phyloP scores from a whole-genome alignment of 176 grass and related monocot species.

The Oryza coarctata region DNA sequence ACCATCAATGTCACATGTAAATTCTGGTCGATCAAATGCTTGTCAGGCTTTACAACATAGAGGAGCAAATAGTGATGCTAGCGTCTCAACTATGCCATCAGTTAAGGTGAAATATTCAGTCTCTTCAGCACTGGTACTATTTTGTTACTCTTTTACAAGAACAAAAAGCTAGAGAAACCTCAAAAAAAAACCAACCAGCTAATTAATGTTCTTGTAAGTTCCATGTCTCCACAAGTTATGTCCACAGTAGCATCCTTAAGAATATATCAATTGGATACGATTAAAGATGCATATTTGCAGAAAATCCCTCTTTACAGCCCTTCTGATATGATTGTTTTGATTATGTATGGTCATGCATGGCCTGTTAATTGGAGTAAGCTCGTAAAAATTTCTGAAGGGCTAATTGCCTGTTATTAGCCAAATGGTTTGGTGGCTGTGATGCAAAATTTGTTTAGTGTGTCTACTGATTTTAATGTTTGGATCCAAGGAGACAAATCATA shows the following conservation, averaged over 20 bases:
- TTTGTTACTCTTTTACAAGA: constrained; percentile 7
- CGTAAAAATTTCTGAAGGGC: constrained; percentile 2
- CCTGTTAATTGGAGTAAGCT: background rate
- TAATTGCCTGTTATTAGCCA: constrained; percentile 16
- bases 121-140: constrained; percentile 21
- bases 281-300: background rate
- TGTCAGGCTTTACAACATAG: constrained; percentile 31
- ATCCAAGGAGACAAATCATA: background rate
- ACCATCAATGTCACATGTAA: constrained; percentile 54
- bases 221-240: background rate
- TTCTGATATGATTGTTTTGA: constrained; percentile 7
- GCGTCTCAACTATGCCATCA: constrained; percentile 15
- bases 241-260: background rate
- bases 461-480: background rate
- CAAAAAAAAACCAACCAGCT: background rate
- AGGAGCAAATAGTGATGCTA: constrained; percentile 18
- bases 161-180: background rate
- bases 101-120: constrained; percentile 22
- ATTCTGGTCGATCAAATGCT: constrained; percentile 36
- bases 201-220: background rate
- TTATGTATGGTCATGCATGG: background rate
- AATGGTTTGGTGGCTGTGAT: background rate
- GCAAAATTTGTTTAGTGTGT: background rate
- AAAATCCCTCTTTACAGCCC: background rate
- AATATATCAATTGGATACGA: background rate